Conservation (phyloP, 352 stramenopile species). For the Pelagophyceae sp. region DNA sequence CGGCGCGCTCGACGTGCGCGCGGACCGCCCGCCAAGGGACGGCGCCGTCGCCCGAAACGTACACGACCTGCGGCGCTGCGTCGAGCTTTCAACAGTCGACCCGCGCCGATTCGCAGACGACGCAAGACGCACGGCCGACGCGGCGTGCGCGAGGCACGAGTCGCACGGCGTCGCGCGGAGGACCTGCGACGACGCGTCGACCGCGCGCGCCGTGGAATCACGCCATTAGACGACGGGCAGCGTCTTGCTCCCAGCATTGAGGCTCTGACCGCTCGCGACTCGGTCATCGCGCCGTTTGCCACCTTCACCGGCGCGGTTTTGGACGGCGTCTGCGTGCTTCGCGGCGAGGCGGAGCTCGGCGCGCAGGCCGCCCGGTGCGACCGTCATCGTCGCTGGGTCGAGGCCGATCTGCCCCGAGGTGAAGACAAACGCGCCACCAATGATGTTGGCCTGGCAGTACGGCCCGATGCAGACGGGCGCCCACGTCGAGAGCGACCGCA, state of each 20-base stretch:
- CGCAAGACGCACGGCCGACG: not conserved
- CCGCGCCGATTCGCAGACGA: too few species aligned
- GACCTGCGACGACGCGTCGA: too few species aligned
- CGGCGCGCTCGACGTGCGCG: not conserved
- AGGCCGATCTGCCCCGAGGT: constrained; percentile 94
- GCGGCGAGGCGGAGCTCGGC: not conserved
- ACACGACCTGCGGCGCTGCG: too few species aligned
- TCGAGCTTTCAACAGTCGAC: too few species aligned
- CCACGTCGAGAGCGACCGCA: constrained; percentile 91
- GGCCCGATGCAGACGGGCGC: constrained; percentile 95
- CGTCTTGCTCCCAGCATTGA: too few species aligned
- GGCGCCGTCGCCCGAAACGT: not conserved
- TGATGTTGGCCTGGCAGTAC: constrained; percentile 93
- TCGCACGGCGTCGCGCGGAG: not conserved
- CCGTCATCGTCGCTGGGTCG: constrained; percentile 80
- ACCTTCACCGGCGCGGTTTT: not conserved
- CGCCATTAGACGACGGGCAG: too few species aligned
- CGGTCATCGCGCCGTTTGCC: not conserved
- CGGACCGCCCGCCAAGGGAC: not conserved
- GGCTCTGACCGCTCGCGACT: too few species aligned
- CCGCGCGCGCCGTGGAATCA: too few species aligned
- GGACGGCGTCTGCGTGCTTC: not conserved
- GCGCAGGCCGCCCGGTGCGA: constrained; percentile 33
- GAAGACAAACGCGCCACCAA: constrained; percentile 74
- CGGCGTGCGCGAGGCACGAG: not conserved